Evolutionary conservation across 768 basidiomycete genomes (phyloP).

Genomic region (Mycena filopes): DNA sequence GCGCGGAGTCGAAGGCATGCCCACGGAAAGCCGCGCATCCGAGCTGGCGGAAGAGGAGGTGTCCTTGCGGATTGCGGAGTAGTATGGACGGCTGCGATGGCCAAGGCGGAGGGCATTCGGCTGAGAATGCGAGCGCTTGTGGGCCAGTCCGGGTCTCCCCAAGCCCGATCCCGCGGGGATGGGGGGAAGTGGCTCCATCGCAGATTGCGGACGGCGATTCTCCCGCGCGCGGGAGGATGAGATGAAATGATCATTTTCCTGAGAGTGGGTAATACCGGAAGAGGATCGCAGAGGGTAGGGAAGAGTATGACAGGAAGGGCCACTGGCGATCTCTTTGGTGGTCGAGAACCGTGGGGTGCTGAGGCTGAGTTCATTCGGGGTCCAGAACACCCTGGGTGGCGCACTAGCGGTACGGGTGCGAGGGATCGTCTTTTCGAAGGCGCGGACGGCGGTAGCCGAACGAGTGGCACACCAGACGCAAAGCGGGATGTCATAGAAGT

Average conservation of each 20-base stretch:
- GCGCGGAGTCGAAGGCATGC: not conserved
- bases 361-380: constrained; percentile 5
- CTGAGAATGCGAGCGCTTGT: constrained; percentile 25
- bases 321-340: not conserved
- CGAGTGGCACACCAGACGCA: constrained; percentile 21
- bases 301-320: not conserved
- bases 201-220: not conserved
- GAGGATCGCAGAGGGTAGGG: not conserved
- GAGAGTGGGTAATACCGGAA: not conserved
- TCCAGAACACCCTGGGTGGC: constrained; percentile 23
- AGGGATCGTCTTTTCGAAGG: constrained; percentile 19
- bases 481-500: constrained; percentile 25
- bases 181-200: not conserved
- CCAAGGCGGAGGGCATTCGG: constrained; percentile 17
- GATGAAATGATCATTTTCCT: not conserved
- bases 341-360: not conserved
- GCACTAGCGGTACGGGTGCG: constrained; percentile 24
- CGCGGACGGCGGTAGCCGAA: constrained; percentile 9
- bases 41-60: constrained; percentile 6
- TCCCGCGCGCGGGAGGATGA: not conserved
- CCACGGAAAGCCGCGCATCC: constrained; percentile 13
- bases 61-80: constrained; percentile 18
- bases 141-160: not conserved
- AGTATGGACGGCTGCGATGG: constrained; percentile 21
- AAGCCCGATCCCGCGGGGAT: not conserved